Percentiles rank a stretch among this genome's conserved stretches.
These are phyloP conservation scores for Vigna hirtella DNA, from an alignment of 306 rosid genomes.

Conservation along the genomic window DNA sequence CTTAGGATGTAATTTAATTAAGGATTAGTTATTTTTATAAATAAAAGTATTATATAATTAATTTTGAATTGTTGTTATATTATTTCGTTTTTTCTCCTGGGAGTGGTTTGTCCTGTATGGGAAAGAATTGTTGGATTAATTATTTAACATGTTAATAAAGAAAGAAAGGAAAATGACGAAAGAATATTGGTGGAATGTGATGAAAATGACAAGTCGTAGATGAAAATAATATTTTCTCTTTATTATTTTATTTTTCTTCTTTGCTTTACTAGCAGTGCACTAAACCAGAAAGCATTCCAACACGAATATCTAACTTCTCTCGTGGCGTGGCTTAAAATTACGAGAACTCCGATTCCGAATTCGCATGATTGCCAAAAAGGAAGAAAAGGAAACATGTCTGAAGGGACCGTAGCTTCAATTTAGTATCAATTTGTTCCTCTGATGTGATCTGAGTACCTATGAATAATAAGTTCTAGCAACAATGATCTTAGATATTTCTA, in stretches of 20 bases:
- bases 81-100: no score
- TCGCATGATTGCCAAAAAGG: conserved; percentile 1
- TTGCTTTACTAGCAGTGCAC: background rate
- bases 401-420: conserved; percentile 6
- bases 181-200: conserved; percentile 3
- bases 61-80: no score
- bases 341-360: background rate
- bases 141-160: no score
- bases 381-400: conserved; percentile 8
- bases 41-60: no score
- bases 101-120: no score
- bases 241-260: background rate
- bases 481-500: background rate
- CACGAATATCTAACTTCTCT: background rate
- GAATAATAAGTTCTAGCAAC: background rate
- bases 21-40: no score
- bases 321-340: background rate
- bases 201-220: conserved; percentile 9
- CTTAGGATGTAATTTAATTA: no score
- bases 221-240: background rate
- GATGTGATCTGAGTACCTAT: background rate
- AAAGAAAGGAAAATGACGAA: background rate
- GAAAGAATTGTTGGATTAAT: no score
- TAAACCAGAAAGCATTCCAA: background rate
- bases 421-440: background rate